phyloP scores from a whole-genome alignment of 2,329 filamentous ascomycete species.

The Ophioceras dolichostomum region DNA sequence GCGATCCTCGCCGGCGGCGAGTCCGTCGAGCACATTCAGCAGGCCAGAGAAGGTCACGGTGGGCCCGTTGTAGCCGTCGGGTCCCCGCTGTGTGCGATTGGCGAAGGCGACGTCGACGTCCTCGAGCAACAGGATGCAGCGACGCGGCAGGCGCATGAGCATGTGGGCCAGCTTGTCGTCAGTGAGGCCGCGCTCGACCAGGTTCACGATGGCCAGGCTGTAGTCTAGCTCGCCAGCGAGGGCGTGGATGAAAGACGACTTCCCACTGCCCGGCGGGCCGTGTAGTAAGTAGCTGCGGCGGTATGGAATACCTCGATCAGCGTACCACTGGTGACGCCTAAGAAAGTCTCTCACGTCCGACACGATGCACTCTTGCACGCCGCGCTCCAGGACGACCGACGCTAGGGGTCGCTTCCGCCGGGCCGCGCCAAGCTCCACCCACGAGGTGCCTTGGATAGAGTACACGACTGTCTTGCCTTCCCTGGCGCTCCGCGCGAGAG shows the following conservation, averaged over 20 bases:
- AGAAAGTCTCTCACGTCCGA: slow-evolving; percentile 76
- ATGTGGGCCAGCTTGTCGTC: slow-evolving; percentile 82
- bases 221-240: slow-evolving; percentile 87
- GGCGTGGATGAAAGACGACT: slow-evolving; percentile 93
- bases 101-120: slow-evolving; percentile 87
- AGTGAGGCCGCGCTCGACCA: slow-evolving; percentile 80
- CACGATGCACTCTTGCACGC: slow-evolving; percentile 71
- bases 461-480: slow-evolving; percentile 93
- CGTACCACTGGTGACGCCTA: slow-evolving; percentile 71
- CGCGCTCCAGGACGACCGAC: slow-evolving; percentile 76
- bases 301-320: slow-evolving; percentile 90
- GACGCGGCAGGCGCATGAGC: slow-evolving; percentile 70
- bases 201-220: slow-evolving; percentile 82
- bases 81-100: slow-evolving; percentile 63
- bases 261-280: slow-evolving; percentile 82
- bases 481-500: slow-evolving; percentile 63
- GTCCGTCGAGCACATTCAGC: slow-evolving; percentile 74
- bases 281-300: slow-evolving; percentile 80
- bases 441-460: slow-evolving; percentile 71
- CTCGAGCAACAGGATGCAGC: slow-evolving; percentile 74
- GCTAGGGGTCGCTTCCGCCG: slow-evolving; percentile 76
- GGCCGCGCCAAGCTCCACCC: slow-evolving; percentile 73
- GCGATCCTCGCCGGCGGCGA: slow-evolving; percentile 89
- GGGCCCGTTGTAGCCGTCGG: slow-evolving; percentile 74
- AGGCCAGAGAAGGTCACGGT: slow-evolving; percentile 92